Conservation (phyloP, 2,329 filamentous ascomycete species). For the Aspergillus ruber region DNA sequence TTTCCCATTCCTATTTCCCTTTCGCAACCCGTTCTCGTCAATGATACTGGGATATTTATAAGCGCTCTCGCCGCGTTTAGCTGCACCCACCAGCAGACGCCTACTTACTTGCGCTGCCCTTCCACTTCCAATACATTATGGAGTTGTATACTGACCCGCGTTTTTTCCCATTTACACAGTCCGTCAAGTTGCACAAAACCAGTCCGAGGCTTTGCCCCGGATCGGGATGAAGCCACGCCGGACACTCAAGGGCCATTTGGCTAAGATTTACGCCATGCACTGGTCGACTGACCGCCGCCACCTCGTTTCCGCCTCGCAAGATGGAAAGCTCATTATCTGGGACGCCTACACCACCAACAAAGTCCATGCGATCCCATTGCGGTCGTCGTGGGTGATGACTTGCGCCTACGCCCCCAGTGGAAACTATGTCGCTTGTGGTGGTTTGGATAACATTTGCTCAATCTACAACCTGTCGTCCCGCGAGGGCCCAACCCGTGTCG, state of each 20-base stretch:
- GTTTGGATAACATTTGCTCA: slow-evolving; percentile 98
- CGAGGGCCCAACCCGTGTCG: slow-evolving; percentile 94
- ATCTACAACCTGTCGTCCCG: slow-evolving; percentile 98
- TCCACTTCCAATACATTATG: background rate
- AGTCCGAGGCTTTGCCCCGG: slow-evolving; percentile 84
- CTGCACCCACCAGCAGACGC: background rate
- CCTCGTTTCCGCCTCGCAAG: slow-evolving; percentile 94
- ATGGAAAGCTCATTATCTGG: slow-evolving; percentile 99
- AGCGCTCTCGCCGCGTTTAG: background rate
- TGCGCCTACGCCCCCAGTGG: slow-evolving; percentile 97
- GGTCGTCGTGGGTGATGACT: slow-evolving; percentile 99
- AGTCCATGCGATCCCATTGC: slow-evolving; percentile 93
- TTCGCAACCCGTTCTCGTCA: background rate
- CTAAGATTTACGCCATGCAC: slow-evolving; percentile 99
- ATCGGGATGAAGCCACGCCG: slow-evolving; percentile 97
- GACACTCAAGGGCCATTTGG: slow-evolving; percentile 93
- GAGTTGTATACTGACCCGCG: slow-evolving; percentile 19
- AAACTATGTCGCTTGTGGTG: slow-evolving; percentile 97
- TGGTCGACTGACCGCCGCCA: slow-evolving; percentile 98
- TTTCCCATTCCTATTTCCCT: slow-evolving; percentile 20
- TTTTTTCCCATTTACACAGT: slow-evolving; percentile 51
- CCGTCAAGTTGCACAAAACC: slow-evolving; percentile 83
- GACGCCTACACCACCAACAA: slow-evolving; percentile 99
- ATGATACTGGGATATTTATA: no score
- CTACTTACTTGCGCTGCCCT: background rate